phyloP scores from a whole-genome alignment of 805 yeast species.

The Starmerella apis region DNA sequence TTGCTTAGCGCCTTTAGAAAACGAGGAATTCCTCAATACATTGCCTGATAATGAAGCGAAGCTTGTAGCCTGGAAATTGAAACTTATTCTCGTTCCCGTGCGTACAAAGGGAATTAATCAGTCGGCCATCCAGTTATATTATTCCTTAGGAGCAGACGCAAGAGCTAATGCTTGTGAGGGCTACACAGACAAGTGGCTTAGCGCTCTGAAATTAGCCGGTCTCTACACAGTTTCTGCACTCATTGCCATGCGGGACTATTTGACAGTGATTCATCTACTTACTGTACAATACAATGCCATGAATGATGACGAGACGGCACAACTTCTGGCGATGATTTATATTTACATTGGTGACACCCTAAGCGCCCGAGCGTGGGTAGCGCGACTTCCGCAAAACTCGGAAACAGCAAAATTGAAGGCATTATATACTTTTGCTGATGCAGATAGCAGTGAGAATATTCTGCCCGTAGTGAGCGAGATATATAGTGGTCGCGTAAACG shows the following conservation, averaged over 20 bases:
- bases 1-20: constrained; percentile 26
- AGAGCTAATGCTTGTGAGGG: constrained; percentile 22
- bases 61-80: constrained; percentile 31
- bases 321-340: constrained; percentile 23
- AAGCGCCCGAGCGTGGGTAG: constrained; percentile 28
- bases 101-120: constrained; percentile 32
- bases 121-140: constrained; percentile 29
- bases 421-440: constrained; percentile 26
- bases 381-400: constrained; percentile 6
- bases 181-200: constrained; percentile 13
- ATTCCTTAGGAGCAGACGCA: constrained; percentile 32
- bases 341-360: constrained; percentile 29
- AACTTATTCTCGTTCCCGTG: constrained; percentile 29
- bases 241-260: constrained; percentile 29
- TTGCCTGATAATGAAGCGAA: constrained; percentile 23
- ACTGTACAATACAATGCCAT: constrained; percentile 18
- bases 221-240: constrained; percentile 30
- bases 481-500: constrained; percentile 26
- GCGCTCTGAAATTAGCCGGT: constrained; percentile 28
- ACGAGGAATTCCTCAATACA: constrained; percentile 3
- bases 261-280: constrained; percentile 30
- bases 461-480: constrained; percentile 23
- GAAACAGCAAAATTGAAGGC: constrained; percentile 6
- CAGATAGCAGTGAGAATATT: constrained; percentile 24
- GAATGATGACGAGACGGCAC: constrained; percentile 1